Evolutionary conservation across 169 alveolate species (phyloP), one percentile per base, ranked within the genome.

Genomic region (Plasmodium fragile): DNA sequence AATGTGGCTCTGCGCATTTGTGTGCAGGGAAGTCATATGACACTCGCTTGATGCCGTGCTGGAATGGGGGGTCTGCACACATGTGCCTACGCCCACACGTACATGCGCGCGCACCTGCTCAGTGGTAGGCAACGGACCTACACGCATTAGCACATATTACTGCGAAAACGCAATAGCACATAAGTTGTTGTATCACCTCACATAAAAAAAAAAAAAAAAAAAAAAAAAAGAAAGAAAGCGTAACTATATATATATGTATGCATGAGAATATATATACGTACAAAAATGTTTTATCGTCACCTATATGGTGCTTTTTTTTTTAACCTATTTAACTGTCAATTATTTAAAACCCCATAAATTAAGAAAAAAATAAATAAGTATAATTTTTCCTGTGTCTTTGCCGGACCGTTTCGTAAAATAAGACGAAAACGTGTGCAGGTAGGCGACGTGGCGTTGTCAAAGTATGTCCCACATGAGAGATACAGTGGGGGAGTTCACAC

Each of bases 241-340:
- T 49, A 22, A 49, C 59, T 49, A 49, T 49, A 49, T 65, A 81
- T 53, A 30, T 52, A 32, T 49, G 55, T 55, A 53, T 81, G 32
- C 52, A 30, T 52, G 22, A 22, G 70, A 65, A 3, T 1, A 22
- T 49, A 65, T 22, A 28, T 65, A 65, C 25, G 43, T 8, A 18
- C 5, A 53, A 16, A 83, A 83, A 11, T 83, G 55, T 83, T 71
- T 83, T 69, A 81, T 55, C 32, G 55, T 22, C 83, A 70, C 36
- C 52, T 72, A 83, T 18, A 71, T 49, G 16, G 25, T 81, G 16
- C 30, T 82, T 49, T 49, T 16, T 45, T 49, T 49, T 8, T 30
- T 43, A 52, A 6, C 80, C 70, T 73, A 53, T 75, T 85, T 85
- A 85, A 85, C 80, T 85, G 81, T 73, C 83, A 85, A 85, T 83